These are phyloP conservation scores for Cubamyces lactineus DNA, from an alignment of 768 basidiomycete species.

Conservation along the genomic window DNA sequence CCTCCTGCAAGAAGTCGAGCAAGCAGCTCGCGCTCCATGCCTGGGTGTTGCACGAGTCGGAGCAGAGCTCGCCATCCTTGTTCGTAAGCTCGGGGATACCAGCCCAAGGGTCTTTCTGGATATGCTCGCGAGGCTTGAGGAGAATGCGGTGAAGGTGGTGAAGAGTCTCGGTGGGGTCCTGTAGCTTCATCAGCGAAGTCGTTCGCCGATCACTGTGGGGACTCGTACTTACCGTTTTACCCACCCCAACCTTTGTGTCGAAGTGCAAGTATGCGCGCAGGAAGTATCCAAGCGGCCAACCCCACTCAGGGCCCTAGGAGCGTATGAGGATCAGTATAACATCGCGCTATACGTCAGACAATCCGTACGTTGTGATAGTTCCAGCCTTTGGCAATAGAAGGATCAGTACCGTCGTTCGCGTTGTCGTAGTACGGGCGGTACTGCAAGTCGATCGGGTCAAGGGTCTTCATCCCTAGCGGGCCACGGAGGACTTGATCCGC, in stretches of 20 bases:
- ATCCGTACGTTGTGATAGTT: slow-evolving; percentile 87
- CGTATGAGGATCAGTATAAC: slow-evolving; percentile 14
- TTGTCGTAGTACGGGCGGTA: slow-evolving; percentile 95
- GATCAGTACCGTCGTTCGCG: slow-evolving; percentile 86
- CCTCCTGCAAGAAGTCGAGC: slow-evolving; percentile 84
- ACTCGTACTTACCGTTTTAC: slow-evolving; percentile 60
- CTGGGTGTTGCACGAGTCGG: slow-evolving; percentile 90
- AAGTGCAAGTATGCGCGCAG: slow-evolving; percentile 91
- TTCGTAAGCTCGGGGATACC: slow-evolving; percentile 95
- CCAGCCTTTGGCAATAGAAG: slow-evolving; percentile 85
- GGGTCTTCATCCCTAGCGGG: slow-evolving; percentile 95
- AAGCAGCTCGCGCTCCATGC: slow-evolving; percentile 96
- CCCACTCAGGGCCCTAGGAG: slow-evolving; percentile 86
- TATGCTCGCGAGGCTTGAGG: slow-evolving; percentile 69
- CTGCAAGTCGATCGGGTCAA: slow-evolving; percentile 85
- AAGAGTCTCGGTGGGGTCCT: slow-evolving; percentile 74
- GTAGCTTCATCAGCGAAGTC: background rate
- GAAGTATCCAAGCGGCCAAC: slow-evolving; percentile 96
- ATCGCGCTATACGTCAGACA: background rate
- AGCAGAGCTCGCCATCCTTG: slow-evolving; percentile 78
- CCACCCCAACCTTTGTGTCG: slow-evolving; percentile 68
- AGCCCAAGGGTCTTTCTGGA: slow-evolving; percentile 84
- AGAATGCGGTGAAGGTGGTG: slow-evolving; percentile 80
- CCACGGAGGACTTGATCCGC: slow-evolving; percentile 81
- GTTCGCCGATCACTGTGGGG: too few species aligned